phyloP scores from a whole-genome alignment of 495 filamentous ascomycete species.

The Penicillium manginii region DNA sequence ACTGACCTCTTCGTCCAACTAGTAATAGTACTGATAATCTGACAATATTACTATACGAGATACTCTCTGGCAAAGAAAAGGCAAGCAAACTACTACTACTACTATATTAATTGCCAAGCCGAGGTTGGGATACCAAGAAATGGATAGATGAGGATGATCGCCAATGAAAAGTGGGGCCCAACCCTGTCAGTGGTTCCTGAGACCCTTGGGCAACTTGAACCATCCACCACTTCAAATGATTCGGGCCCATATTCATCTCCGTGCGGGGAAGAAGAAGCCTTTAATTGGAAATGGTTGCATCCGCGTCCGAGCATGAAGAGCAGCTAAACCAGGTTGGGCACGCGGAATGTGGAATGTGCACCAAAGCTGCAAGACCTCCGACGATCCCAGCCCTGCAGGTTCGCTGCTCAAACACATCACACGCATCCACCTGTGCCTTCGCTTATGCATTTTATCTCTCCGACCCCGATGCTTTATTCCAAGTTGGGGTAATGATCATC shows the following conservation, averaged over 20 bases:
- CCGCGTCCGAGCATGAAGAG: not conserved
- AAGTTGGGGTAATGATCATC: conserved; percentile 24
- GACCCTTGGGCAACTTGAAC: not conserved
- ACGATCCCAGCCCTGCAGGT: conserved; percentile 24
- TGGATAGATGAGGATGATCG: not conserved
- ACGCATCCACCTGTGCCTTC: conserved; percentile 9
- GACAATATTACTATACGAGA: not conserved
- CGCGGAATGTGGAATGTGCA: conserved; percentile 9
- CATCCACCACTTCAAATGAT: not conserved
- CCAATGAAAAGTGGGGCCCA: conserved; percentile 1
- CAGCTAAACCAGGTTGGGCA: conserved; percentile 19
- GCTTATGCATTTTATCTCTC: conserved; percentile 16
- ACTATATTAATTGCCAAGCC: conserved; percentile 5
- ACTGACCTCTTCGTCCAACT: too few species aligned
- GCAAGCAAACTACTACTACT: not conserved
- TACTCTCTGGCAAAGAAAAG: not conserved
- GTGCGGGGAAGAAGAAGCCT: conserved; percentile 20
- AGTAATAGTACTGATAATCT: too few species aligned
- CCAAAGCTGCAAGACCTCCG: conserved; percentile 3
- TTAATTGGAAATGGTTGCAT: conserved; percentile 1
- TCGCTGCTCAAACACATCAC: conserved; percentile 13
- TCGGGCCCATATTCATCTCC: conserved; percentile 12
- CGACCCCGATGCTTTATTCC: conserved; percentile 15
- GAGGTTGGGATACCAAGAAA: not conserved
- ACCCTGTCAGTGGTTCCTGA: not conserved